Evolutionary conservation across 2,329 filamentous ascomycete genomes (phyloP), one percentile per base, ranked within the genome.

Genomic region (Coniosporium tulheliwenetii): DNA sequence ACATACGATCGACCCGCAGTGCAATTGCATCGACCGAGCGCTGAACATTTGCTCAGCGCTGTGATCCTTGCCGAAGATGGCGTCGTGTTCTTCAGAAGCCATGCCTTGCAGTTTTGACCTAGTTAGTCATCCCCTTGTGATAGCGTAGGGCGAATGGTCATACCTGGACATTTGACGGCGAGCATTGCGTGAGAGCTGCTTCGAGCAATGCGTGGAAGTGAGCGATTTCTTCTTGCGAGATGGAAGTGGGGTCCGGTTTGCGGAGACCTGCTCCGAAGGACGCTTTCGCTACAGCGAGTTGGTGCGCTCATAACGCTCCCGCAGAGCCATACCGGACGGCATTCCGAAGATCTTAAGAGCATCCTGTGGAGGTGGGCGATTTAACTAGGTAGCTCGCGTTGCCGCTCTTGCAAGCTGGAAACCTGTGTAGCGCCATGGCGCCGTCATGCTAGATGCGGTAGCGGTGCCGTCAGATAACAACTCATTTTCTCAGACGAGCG

Each of bases 131-230:
- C 32, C 16, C 35, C 14, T 36, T 60, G 59, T 59, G 57, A 57
- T 52, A 58, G 56, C 54, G 47, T 45, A 47, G 40, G 41, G 42
- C 34, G 43, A 43, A 44, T 37, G 54, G 45, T 65, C 80, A 85
- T 84, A 91, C 84, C 84, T 91, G 84, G 70, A 91, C 80, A 68
- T 89, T 86, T 68, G 69, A 64, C 55, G 77, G 72, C 54, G 82
- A 83, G 73, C 84, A 89, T 66, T 77, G 73, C 62, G 70, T 63
- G 55, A 84, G 64, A 52, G 73, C 72, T 56, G 70, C 64, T 58
- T 78, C 72, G 52, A 91, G 69, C 44, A 77, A 66, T 47, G 64
- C 57, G 59, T 85, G 74, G 59, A 89, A 82, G 43, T 70, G 61
- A 49, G 79, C 71, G 58, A 89, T 80, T 44, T 80, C 73, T 52